A percentile compares a stretch with the other conserved stretches of the same genome.
Evolutionary conservation across 202 grass and related monocot species (phyloP).

Genomic region (Carex arenaria): DNA sequence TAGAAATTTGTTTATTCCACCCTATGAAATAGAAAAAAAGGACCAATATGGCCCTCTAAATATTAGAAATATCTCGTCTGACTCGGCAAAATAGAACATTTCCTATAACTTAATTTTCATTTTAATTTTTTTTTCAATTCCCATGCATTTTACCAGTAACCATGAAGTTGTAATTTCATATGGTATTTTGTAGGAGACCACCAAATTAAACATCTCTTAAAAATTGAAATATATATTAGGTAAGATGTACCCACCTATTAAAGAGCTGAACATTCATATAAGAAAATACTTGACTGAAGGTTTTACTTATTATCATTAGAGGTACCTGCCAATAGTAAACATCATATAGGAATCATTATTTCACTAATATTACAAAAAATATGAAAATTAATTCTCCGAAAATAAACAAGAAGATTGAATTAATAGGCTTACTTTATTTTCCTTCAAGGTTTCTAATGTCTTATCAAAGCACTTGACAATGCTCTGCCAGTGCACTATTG

Average conservation of each 20-base stretch:
- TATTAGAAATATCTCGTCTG: not conserved
- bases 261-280: constrained; percentile 95
- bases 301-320: constrained; percentile 75
- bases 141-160: not conserved
- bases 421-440: constrained; percentile 48
- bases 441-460: constrained; percentile 57
- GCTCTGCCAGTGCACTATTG: constrained; percentile 81
- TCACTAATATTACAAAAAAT: not conserved
- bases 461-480: constrained; percentile 61
- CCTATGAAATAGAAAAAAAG: not conserved
- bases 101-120: not conserved
- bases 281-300: constrained; percentile 79
- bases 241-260: constrained; percentile 56
- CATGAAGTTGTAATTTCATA: not conserved
- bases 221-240: constrained; percentile 11
- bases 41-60: constrained; percentile 12
- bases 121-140: not conserved
- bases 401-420: constrained; percentile 1
- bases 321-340: constrained; percentile 57
- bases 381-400: not conserved
- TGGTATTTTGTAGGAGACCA: not conserved
- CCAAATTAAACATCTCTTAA: not conserved
- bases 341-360: constrained; percentile 17
- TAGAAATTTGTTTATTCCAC: not conserved
- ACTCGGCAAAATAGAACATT: not conserved